phyloP scores from a whole-genome alignment of 805 yeast species.

The Saccharomycopsis malanga region DNA sequence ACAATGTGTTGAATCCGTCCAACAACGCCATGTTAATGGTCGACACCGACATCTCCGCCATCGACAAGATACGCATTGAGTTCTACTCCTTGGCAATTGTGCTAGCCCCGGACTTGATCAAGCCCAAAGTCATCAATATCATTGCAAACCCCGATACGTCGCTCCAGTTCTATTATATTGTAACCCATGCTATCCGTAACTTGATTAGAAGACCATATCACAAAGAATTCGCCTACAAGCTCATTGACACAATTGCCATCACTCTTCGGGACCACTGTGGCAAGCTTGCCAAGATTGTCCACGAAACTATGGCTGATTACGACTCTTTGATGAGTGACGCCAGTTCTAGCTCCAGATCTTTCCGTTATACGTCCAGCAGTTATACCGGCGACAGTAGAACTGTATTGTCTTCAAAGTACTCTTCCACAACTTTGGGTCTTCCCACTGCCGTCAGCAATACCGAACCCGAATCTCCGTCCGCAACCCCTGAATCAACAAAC shows the following conservation, averaged over 20 bases:
- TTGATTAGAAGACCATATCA: slow-evolving; percentile 17
- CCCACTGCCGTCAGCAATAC: neutral
- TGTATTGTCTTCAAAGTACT: slow-evolving; percentile 13
- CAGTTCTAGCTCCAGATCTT: slow-evolving; percentile 8
- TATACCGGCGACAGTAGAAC: slow-evolving; percentile 6
- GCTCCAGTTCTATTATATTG: slow-evolving; percentile 16
- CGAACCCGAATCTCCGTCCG: neutral
- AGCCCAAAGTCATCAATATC: slow-evolving; percentile 18
- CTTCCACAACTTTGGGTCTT: slow-evolving; percentile 4
- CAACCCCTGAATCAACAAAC: neutral
- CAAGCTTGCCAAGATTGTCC: slow-evolving; percentile 16
- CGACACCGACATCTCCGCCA: slow-evolving; percentile 13
- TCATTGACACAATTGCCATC: slow-evolving; percentile 17
- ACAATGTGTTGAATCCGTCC: slow-evolving; percentile 14
- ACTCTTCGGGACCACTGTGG: slow-evolving; percentile 17
- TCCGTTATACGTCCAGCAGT: neutral
- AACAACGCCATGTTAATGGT: slow-evolving; percentile 7
- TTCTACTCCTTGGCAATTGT: slow-evolving; percentile 18
- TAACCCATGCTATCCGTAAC: slow-evolving; percentile 11
- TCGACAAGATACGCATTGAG: slow-evolving; percentile 19
- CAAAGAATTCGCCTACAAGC: slow-evolving; percentile 13
- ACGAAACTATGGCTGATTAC: slow-evolving; percentile 18
- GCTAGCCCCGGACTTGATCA: slow-evolving; percentile 18
- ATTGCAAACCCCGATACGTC: slow-evolving; percentile 20
- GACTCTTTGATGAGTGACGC: slow-evolving; percentile 11